Percentiles rank a stretch among this genome's conserved stretches.
Conservation (phyloP, 352 stramenopile genomes). For the Phytopythium kandeliae region DNA sequence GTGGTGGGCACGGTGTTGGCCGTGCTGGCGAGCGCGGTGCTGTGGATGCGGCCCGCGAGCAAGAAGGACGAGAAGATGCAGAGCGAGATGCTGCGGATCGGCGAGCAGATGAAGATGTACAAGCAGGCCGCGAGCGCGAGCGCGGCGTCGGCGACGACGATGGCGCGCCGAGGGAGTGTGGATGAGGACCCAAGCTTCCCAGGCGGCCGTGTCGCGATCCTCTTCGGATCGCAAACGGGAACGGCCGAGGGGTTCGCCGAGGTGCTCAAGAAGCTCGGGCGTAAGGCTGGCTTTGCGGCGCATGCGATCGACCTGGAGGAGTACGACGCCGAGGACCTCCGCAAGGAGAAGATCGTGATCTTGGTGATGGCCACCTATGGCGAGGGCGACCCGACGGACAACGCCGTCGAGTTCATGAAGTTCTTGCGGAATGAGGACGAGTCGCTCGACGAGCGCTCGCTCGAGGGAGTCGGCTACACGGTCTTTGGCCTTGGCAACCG, state of each 20-base stretch:
- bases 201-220: conserved; percentile 82
- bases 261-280: conserved; percentile 87
- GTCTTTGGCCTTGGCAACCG: conserved; percentile 98
- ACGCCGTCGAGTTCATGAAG: conserved; percentile 91
- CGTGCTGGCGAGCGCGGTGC: conserved; percentile 51
- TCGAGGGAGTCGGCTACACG: conserved; percentile 82
- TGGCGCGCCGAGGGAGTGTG: conserved; percentile 10
- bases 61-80: conserved; percentile 66
- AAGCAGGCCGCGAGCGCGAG: conserved; percentile 40
- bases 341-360: conserved; percentile 87
- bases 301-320: conserved; percentile 94
- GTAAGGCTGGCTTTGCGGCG: conserved; percentile 82
- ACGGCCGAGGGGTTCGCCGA: conserved; percentile 97
- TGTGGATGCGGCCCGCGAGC: conserved; percentile 42
- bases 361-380: conserved; percentile 98
- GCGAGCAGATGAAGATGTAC: conserved; percentile 82
- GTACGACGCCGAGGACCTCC: conserved; percentile 72
- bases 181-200: conserved; percentile 41
- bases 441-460: conserved; percentile 11
- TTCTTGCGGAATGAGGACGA: conserved; percentile 80
- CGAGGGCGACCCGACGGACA: conserved; percentile 98
- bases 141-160: background rate
- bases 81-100: conserved; percentile 61
- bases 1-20: conserved; percentile 64
- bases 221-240: conserved; percentile 97